Percentiles rank a stretch among this genome's conserved stretches.
Evolutionary conservation across 768 basidiomycete genomes (phyloP).

Genomic region (Suillus subaureus): DNA sequence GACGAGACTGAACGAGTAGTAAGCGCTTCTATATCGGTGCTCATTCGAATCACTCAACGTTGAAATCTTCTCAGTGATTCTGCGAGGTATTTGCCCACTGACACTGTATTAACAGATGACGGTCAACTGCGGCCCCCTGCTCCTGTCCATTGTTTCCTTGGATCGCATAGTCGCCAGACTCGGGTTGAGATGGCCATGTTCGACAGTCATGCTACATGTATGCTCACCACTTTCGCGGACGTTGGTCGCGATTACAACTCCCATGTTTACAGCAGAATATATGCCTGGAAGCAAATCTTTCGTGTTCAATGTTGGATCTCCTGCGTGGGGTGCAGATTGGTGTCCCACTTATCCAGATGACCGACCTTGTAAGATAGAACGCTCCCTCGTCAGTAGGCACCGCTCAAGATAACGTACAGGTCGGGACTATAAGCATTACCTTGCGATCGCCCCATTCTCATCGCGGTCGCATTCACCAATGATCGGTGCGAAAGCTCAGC

Average conservation of each 20-base stretch:
- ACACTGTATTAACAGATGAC: constrained; percentile 50
- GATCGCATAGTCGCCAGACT: constrained; percentile 59
- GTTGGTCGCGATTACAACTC: constrained; percentile 1
- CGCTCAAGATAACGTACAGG: constrained; percentile 36
- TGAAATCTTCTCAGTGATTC: constrained; percentile 47
- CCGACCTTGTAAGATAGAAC: constrained; percentile 46
- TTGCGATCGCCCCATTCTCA: constrained; percentile 80
- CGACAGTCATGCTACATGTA: constrained; percentile 60
- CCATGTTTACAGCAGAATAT: constrained; percentile 52
- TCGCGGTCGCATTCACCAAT: constrained; percentile 63
- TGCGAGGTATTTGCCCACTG: constrained; percentile 59
- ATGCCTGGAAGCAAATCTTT: constrained; percentile 61
- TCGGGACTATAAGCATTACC: constrained; percentile 67
- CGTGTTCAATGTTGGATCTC: constrained; percentile 85
- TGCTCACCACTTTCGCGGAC: constrained; percentile 19
- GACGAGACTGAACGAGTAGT: constrained; percentile 51
- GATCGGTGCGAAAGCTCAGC: constrained; percentile 59
- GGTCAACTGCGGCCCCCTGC: constrained; percentile 54
- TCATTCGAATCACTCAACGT: constrained; percentile 3
- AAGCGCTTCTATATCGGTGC: constrained; percentile 28
- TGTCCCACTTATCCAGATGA: constrained; percentile 75
- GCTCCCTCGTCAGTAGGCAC: neutral
- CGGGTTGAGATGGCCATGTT: constrained; percentile 55
- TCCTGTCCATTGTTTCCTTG: constrained; percentile 62
- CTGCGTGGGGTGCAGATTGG: constrained; percentile 94